A percentile compares a stretch with the other conserved stretches of the same genome.
phyloP scores from a whole-genome alignment of 352 stramenopile genomes.

The Phytopythium aichiense region DNA sequence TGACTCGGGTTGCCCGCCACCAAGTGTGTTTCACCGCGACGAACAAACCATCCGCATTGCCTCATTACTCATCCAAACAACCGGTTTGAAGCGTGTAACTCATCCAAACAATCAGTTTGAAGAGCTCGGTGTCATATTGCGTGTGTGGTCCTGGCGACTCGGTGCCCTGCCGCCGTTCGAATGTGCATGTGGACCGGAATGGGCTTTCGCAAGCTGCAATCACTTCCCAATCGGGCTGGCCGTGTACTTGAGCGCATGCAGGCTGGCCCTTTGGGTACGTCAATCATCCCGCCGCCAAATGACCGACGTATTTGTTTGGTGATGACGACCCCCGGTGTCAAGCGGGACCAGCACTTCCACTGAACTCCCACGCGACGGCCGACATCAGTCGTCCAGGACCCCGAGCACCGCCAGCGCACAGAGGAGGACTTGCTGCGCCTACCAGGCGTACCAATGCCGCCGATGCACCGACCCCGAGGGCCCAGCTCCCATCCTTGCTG shows the following conservation, averaged over 20 bases:
- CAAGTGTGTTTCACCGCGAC: too few relatives aligned
- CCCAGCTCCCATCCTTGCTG: neutral
- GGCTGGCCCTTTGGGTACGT: neutral
- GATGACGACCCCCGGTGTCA: neutral
- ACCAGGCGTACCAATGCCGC: slow-evolving; percentile 24
- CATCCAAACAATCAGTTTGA: slow-evolving; percentile 1
- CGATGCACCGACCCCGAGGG: slow-evolving; percentile 12
- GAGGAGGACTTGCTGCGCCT: slow-evolving; percentile 13
- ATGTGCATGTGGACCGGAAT: neutral
- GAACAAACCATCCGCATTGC: too few relatives aligned
- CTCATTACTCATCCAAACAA: too few relatives aligned
- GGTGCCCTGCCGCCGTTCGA: neutral
- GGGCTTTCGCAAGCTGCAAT: neutral
- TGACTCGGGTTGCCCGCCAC: too few relatives aligned
- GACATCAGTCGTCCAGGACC: neutral
- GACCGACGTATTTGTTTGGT: neutral
- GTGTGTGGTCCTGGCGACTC: neutral
- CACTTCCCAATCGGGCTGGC: slow-evolving; percentile 1
- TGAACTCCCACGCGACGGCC: neutral
- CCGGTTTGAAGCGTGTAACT: neutral
- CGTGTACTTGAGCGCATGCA: neutral
- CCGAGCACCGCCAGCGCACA: slow-evolving; percentile 1
- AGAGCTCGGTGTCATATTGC: neutral
- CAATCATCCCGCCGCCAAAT: neutral
- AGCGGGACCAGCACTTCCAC: neutral